Conservation (phyloP, 176 grass and related monocot species). For the Elaeis guineensis region DNA sequence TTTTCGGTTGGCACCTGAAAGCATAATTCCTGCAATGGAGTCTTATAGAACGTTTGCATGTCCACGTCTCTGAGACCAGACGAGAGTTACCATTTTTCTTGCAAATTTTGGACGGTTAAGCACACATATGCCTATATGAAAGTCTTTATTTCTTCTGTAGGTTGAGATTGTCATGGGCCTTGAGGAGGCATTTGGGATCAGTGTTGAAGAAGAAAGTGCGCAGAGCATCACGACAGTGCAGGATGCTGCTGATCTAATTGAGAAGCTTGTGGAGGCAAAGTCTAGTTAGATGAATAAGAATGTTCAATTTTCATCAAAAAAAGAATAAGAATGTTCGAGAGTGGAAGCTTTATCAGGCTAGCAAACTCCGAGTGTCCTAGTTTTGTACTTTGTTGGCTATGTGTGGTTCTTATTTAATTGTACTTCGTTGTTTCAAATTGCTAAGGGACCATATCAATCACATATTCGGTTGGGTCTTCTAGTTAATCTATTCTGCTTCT, state of each 20-base stretch:
- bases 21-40: not conserved
- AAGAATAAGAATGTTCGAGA: not conserved
- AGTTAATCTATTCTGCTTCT: too few relatives aligned
- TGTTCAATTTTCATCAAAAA: not conserved
- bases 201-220: slow-evolving; percentile 47
- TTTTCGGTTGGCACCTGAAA: not conserved
- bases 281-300: not conserved
- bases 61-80: not conserved
- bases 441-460: too few relatives aligned
- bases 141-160: slow-evolving; percentile 5
- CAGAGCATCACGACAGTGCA: slow-evolving; percentile 41
- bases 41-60: slow-evolving; percentile 4
- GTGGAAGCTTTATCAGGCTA: too few relatives aligned
- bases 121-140: too few relatives aligned
- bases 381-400: too few relatives aligned
- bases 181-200: slow-evolving; percentile 47
- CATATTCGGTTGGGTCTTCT: too few relatives aligned
- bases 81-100: too few relatives aligned
- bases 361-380: too few relatives aligned
- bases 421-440: too few relatives aligned
- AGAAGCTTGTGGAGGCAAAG: slow-evolving; percentile 28
- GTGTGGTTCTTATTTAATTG: too few relatives aligned
- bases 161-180: slow-evolving; percentile 76
- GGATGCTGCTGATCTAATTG: slow-evolving; percentile 41
- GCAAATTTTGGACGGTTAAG: too few relatives aligned